A percentile compares a stretch with the other conserved stretches of the same genome.
Evolutionary conservation across 441 rosid species (phyloP).

Genomic region (Geranium incanum): DNA sequence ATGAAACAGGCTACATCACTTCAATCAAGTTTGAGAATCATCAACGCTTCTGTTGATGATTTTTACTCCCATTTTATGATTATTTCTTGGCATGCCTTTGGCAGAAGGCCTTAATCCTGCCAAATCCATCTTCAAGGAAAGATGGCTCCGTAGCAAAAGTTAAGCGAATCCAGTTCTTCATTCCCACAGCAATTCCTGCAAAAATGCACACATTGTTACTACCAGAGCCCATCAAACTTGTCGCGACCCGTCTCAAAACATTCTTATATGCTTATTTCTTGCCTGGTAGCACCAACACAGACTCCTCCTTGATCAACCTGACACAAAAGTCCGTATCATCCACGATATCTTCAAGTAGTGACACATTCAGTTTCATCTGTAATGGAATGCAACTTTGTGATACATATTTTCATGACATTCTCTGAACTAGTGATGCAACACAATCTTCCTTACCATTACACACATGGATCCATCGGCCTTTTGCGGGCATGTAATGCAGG

Average conservation of each 20-base stretch:
- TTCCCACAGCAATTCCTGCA: slow-evolving; percentile 17
- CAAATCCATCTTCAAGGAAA: slow-evolving; percentile 13
- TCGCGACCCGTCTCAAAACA: too few relatives aligned
- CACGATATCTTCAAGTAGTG: slow-evolving; percentile 37
- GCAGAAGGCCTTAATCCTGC: slow-evolving; percentile 16
- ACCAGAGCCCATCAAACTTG: too few relatives aligned
- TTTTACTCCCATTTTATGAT: too few relatives aligned
- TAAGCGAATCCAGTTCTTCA: slow-evolving; percentile 20
- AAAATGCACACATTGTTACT: not conserved
- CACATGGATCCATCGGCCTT: slow-evolving; percentile 23
- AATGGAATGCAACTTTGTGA: not conserved
- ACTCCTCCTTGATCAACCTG: slow-evolving; percentile 53
- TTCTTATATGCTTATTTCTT: slow-evolving; percentile 10
- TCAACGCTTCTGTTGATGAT: too few relatives aligned
- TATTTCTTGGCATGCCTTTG: slow-evolving; percentile 15
- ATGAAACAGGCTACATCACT: too few relatives aligned
- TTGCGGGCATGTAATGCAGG: slow-evolving; percentile 19
- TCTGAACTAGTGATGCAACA: not conserved
- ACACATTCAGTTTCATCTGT: slow-evolving; percentile 39
- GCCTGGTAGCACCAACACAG: slow-evolving; percentile 46
- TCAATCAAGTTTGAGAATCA: too few relatives aligned
- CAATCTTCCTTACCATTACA: slow-evolving; percentile 18
- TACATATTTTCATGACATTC: too few relatives aligned
- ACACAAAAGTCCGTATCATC: slow-evolving; percentile 56
- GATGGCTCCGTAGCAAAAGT: slow-evolving; percentile 17